Evolutionary conservation across 1,139 yeast genomes (phyloP).

Genomic region (Debaryomyces robertsiae): DNA sequence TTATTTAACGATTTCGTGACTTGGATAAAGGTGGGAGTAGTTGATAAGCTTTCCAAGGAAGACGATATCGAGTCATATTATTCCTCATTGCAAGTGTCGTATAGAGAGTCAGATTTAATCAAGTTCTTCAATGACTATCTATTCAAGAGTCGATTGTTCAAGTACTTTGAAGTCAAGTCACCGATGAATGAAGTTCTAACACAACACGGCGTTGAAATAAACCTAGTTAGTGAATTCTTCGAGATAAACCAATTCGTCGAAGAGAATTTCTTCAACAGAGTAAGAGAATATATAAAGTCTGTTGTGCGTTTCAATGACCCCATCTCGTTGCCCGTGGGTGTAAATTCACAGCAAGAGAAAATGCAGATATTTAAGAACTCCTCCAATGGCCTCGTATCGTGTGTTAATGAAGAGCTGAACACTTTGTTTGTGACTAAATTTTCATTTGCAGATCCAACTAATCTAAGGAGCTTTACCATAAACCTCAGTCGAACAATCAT

Average conservation of each 20-base stretch:
- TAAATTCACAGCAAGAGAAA: neutral
- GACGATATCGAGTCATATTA: slow-evolving; percentile 35
- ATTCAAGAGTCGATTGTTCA: slow-evolving; percentile 26
- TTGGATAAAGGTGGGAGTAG: slow-evolving; percentile 47
- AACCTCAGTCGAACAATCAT: slow-evolving; percentile 9
- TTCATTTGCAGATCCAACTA: slow-evolving; percentile 4
- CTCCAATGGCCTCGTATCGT: slow-evolving; percentile 10
- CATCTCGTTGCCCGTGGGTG: slow-evolving; percentile 9
- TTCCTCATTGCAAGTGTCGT: slow-evolving; percentile 19
- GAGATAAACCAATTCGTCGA: slow-evolving; percentile 15
- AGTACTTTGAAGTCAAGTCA: slow-evolving; percentile 27
- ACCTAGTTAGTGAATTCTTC: slow-evolving; percentile 13
- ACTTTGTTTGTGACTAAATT: slow-evolving; percentile 10
- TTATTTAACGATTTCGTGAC: slow-evolving; percentile 52
- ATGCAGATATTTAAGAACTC: slow-evolving; percentile 8
- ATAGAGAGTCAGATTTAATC: slow-evolving; percentile 31
- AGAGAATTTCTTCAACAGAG: slow-evolving; percentile 15
- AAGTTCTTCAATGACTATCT: slow-evolving; percentile 33
- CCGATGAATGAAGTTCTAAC: slow-evolving; percentile 20
- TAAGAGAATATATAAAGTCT: slow-evolving; percentile 19
- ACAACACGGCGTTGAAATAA: slow-evolving; percentile 7
- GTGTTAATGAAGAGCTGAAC: slow-evolving; percentile 3
- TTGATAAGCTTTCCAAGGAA: slow-evolving; percentile 40
- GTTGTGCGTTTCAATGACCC: slow-evolving; percentile 12
- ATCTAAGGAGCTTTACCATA: slow-evolving; percentile 4